These are phyloP conservation scores for Cytospora piceicola DNA, from an alignment of 2,329 filamentous ascomycete species.

Conservation along the genomic window DNA sequence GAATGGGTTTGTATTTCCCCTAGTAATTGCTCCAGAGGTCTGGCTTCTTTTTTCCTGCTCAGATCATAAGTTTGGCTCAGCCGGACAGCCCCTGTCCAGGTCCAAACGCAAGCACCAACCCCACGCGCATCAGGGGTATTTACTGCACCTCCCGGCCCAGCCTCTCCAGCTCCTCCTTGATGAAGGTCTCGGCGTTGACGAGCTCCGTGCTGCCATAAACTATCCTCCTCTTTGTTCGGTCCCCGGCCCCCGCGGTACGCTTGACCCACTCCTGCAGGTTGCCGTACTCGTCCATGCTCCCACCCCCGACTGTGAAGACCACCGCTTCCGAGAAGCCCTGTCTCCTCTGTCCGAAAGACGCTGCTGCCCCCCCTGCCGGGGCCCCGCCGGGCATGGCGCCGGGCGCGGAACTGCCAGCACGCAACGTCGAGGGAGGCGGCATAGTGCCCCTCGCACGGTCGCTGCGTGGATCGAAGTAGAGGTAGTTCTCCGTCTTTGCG, in stretches of 20 bases:
- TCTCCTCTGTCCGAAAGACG: slow-evolving; percentile 86
- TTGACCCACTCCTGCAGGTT: slow-evolving; percentile 96
- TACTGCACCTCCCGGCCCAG: slow-evolving; percentile 59
- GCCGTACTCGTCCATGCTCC: slow-evolving; percentile 98
- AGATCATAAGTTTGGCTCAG: not conserved
- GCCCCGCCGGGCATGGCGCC: slow-evolving; percentile 46
- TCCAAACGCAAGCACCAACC: not conserved
- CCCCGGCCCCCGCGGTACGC: slow-evolving; percentile 64
- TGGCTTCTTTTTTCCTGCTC: not conserved
- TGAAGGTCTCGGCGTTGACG: slow-evolving; percentile 70
- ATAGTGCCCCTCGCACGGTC: slow-evolving; percentile 91
- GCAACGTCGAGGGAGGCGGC: slow-evolving; percentile 72
- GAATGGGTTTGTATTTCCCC: not conserved
- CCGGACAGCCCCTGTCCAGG: not conserved
- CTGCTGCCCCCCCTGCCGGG: slow-evolving; percentile 67
- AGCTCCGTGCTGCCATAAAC: slow-evolving; percentile 94
- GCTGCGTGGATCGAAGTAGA: slow-evolving; percentile 95
- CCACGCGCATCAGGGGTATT: not conserved
- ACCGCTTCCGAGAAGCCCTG: slow-evolving; percentile 90
- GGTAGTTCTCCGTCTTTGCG: slow-evolving; percentile 92
- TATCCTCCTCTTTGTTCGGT: slow-evolving; percentile 73
- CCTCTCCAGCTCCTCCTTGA: slow-evolving; percentile 65
- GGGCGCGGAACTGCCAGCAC: slow-evolving; percentile 43
- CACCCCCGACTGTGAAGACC: slow-evolving; percentile 93
- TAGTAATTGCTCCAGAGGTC: not conserved